Percentiles rank a stretch among this genome's conserved stretches.
These are phyloP conservation scores for Lipomyces spencermartinsiae DNA, from an alignment of 805 yeast species.

Conservation along the genomic window DNA sequence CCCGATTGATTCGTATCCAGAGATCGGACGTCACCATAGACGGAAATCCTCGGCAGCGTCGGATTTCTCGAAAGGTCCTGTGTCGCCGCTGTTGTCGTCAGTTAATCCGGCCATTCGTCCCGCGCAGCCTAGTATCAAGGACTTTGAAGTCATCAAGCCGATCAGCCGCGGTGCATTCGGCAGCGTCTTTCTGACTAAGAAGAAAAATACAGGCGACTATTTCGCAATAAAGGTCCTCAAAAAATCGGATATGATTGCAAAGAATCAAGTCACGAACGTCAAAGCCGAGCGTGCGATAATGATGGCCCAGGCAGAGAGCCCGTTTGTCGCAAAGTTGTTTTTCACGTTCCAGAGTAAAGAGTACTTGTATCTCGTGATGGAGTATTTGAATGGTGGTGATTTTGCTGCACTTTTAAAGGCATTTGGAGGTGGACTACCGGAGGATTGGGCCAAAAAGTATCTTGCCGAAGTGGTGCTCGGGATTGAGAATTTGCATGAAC, in stretches of 20 bases:
- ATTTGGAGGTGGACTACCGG: slow-evolving; percentile 78
- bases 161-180: slow-evolving; percentile 98
- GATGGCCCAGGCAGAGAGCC: slow-evolving; percentile 94
- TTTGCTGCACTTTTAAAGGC: slow-evolving; percentile 82
- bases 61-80: slow-evolving; percentile 60
- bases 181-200: slow-evolving; percentile 83
- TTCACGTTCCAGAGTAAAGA: slow-evolving; percentile 89
- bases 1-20: slow-evolving; percentile 52
- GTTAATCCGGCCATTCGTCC: slow-evolving; percentile 62
- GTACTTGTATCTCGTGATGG: slow-evolving; percentile 92
- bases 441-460: slow-evolving; percentile 80
- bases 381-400: slow-evolving; percentile 94
- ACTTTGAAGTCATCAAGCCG: slow-evolving; percentile 89
- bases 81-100: slow-evolving; percentile 80
- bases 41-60: slow-evolving; percentile 44
- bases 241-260: slow-evolving; percentile 95
- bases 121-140: slow-evolving; percentile 73
- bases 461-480: slow-evolving; percentile 91
- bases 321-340: slow-evolving; percentile 87
- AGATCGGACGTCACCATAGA: slow-evolving; percentile 36
- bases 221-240: slow-evolving; percentile 92
- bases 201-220: slow-evolving; percentile 88
- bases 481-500: slow-evolving; percentile 83
- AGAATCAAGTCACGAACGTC: slow-evolving; percentile 94
- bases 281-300: slow-evolving; percentile 95